These are phyloP conservation scores for Adansonia grandidieri DNA, from an alignment of 441 rosid genomes.

Conservation along the genomic window DNA sequence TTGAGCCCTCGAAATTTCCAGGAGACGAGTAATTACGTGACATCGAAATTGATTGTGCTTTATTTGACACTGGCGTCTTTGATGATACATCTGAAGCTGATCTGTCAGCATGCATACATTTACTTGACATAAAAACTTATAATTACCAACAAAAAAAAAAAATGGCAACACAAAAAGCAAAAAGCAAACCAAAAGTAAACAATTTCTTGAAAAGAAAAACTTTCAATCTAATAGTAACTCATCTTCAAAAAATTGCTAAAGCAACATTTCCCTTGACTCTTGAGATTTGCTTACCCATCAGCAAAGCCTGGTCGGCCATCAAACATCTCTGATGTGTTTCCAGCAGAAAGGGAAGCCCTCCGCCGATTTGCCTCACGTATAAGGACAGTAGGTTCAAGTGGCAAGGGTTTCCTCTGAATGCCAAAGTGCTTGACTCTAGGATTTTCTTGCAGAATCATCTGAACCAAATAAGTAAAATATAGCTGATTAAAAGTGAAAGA, in stretches of 20 bases:
- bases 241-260: conserved; percentile 14
- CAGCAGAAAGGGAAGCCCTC: conserved; percentile 99
- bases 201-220: conserved; percentile 6
- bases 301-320: conserved; percentile 59
- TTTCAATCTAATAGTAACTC: neutral
- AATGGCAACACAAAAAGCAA: neutral
- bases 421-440: conserved; percentile 80
- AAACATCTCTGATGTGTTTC: conserved; percentile 78
- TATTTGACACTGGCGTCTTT: conserved; percentile 52
- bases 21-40: conserved; percentile 84
- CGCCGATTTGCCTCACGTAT: conserved; percentile 95
- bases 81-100: conserved; percentile 68
- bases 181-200: neutral
- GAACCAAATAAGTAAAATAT: conserved; percentile 20
- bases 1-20: conserved; percentile 76
- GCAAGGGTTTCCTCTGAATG: conserved; percentile 85
- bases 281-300: conserved; percentile 78
- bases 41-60: conserved; percentile 56
- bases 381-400: conserved; percentile 95
- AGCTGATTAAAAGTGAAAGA: conserved; percentile 22
- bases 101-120: conserved; percentile 63
- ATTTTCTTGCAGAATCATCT: conserved; percentile 84
- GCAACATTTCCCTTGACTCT: conserved; percentile 44
- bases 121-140: conserved; percentile 5
- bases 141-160: neutral